Evolutionary conservation across 345 rosid species (phyloP).

Genomic region (Chamaenerion angustifolium): DNA sequence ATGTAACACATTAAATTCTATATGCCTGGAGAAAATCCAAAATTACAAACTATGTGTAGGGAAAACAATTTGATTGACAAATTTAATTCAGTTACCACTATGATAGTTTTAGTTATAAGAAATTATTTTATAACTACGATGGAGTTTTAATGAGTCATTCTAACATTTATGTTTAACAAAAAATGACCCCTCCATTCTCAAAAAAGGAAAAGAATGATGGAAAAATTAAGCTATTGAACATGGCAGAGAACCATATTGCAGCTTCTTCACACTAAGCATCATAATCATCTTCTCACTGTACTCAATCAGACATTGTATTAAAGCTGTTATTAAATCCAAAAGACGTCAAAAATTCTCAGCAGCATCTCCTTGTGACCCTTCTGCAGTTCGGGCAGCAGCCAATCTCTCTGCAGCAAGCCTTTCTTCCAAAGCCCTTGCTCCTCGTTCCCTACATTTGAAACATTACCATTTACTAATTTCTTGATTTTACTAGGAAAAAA

Average conservation of each 20-base stretch:
- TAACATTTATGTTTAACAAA: no score
- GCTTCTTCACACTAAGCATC: constrained; percentile 2
- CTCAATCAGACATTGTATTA: background rate
- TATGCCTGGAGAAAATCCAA: no score
- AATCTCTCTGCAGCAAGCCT: constrained; percentile 73
- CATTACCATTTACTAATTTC: background rate
- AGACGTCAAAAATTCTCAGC: constrained; percentile 41
- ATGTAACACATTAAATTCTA: no score
- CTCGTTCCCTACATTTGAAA: constrained; percentile 72
- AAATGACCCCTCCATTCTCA: no score
- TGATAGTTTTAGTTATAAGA: no score
- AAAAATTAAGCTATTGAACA: constrained; percentile 5
- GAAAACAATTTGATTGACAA: no score
- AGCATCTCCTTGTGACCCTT: constrained; percentile 44
- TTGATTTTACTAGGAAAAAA: background rate
- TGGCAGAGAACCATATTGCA: background rate
- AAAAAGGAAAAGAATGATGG: background rate
- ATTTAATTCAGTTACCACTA: no score
- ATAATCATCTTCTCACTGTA: constrained; percentile 7
- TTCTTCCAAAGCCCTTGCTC: constrained; percentile 96
- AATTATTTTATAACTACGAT: no score
- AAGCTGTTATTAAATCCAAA: constrained; percentile 1
- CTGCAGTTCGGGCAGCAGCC: constrained; percentile 34
- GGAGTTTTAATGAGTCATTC: no score
- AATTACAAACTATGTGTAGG: no score